Evolutionary conservation across 2,329 filamentous ascomycete genomes (phyloP).

Genomic region (Pseudogymnoascus sp.): DNA sequence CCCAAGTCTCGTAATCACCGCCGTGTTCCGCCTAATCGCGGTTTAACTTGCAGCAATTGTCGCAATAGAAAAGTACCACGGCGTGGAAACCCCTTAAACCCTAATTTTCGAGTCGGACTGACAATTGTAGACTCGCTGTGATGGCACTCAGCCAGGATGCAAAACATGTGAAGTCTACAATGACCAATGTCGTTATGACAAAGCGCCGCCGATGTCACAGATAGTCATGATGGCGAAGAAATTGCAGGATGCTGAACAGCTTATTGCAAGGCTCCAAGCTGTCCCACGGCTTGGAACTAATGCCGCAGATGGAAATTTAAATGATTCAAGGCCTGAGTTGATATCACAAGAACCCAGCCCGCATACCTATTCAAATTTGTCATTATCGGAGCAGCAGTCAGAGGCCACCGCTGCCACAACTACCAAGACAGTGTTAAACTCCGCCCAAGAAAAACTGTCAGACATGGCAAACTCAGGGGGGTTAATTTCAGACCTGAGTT

Average conservation of each 20-base stretch:
- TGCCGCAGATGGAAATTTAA: conserved; percentile 11
- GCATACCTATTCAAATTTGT: background rate
- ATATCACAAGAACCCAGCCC: background rate
- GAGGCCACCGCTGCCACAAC: background rate
- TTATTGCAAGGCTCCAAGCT: conserved; percentile 17
- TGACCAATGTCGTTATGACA: conserved; percentile 29
- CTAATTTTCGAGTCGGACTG: background rate
- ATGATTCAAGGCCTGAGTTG: background rate
- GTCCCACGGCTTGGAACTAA: background rate
- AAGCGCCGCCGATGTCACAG: conserved; percentile 29
- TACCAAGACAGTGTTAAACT: background rate
- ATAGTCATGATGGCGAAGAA: conserved; percentile 26
- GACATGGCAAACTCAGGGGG: conserved; percentile 14
- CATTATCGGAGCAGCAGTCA: background rate
- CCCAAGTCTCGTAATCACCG: background rate
- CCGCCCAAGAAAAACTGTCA: background rate
- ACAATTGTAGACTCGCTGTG: conserved; percentile 21
- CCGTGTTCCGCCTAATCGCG: conserved; percentile 4
- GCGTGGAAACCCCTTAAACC: background rate
- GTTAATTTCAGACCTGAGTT: conserved; percentile 20
- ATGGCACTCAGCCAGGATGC: conserved; percentile 22
- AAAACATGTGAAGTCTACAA: conserved; percentile 29
- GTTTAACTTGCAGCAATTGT: conserved; percentile 23
- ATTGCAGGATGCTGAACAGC: conserved; percentile 24
- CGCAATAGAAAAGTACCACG: conserved; percentile 18